Conservation (phyloP, 768 basidiomycete species). For the Tulasnella calospora region DNA sequence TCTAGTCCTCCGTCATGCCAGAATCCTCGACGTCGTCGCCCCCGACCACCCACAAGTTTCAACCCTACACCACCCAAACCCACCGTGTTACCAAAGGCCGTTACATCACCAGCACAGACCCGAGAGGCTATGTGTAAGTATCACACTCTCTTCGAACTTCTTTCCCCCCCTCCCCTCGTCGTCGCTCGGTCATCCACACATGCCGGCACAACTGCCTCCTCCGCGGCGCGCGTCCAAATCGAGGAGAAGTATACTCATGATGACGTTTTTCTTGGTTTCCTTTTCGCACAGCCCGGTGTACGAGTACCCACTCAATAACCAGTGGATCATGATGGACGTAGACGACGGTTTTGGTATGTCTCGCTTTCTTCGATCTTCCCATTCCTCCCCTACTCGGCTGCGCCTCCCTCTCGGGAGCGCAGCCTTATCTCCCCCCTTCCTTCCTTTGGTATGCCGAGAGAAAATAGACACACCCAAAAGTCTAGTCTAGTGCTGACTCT, state of each 20-base stretch:
- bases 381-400: neutral
- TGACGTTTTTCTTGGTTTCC: neutral
- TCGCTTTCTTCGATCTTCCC: neutral
- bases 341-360: conserved; percentile 66
- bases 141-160: neutral
- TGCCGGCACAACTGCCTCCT: conserved; percentile 11
- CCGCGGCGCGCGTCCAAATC: neutral
- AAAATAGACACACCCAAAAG: neutral
- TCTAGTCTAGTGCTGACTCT: neutral
- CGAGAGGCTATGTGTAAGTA: conserved; percentile 79
- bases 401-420: neutral
- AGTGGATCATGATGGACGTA: conserved; percentile 95
- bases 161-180: neutral
- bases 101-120: conserved; percentile 87
- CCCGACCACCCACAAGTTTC: neutral
- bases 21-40: neutral
- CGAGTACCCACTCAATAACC: conserved; percentile 82
- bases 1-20: neutral
- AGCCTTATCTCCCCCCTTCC: neutral
- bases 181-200: neutral
- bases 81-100: conserved; percentile 36
- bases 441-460: neutral
- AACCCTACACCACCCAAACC: conserved; percentile 26
- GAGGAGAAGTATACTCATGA: neutral
- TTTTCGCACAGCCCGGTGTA: conserved; percentile 60